Conservation (phyloP, 2,329 filamentous ascomycete genomes). For the Teratosphaeria epicoccoides region DNA sequence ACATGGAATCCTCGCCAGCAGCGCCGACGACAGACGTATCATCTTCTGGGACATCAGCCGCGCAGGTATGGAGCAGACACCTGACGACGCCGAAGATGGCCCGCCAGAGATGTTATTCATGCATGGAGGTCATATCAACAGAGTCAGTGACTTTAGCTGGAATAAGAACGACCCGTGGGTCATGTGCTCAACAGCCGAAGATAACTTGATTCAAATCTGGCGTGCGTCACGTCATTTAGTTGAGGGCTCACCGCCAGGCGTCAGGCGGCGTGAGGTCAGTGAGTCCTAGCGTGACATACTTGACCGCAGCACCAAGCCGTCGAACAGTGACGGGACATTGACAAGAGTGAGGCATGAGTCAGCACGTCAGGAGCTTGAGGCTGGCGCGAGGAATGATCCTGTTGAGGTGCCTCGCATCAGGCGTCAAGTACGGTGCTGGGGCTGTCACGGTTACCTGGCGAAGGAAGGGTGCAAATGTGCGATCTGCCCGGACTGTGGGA, state of each 20-base stretch:
- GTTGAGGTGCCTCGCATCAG: not conserved
- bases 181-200: constrained; percentile 87
- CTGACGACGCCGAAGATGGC: constrained; percentile 89
- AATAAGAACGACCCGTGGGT: constrained; percentile 94
- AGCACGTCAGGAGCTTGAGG: not conserved
- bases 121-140: constrained; percentile 96
- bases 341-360: not conserved
- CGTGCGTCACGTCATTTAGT: constrained; percentile 27
- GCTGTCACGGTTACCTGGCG: not conserved
- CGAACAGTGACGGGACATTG: not conserved
- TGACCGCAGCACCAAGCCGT: not conserved
- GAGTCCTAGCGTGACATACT: constrained; percentile 9
- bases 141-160: constrained; percentile 95
- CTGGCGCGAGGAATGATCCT: too few species aligned
- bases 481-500: not conserved
- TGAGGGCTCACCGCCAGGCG: constrained; percentile 21
- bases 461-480: not conserved
- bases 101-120: constrained; percentile 96
- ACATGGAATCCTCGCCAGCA: constrained; percentile 76
- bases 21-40: constrained; percentile 83
- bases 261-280: constrained; percentile 23
- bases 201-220: constrained; percentile 90
- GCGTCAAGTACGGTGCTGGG: not conserved
- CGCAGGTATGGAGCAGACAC: constrained; percentile 86
- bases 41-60: constrained; percentile 94